phyloP scores from a whole-genome alignment of 2,329 filamentous ascomycete genomes.

The Acephala macrosclerotiorum region DNA sequence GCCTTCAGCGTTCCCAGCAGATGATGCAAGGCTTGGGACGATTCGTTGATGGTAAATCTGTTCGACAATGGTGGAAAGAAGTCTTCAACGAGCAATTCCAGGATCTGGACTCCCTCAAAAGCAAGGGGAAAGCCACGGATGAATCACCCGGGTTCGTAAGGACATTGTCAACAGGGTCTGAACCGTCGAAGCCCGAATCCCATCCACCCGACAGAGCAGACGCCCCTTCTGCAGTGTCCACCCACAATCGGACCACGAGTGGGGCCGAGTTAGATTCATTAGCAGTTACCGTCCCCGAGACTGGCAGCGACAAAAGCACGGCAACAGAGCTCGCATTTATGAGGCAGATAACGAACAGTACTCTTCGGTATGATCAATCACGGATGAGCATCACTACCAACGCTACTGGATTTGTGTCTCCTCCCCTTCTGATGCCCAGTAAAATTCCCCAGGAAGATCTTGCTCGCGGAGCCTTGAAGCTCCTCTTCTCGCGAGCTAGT shows the following conservation, averaged over 20 bases:
- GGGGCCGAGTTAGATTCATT: neutral
- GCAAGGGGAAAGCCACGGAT: neutral
- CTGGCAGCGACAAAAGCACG: neutral
- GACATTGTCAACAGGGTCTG: neutral
- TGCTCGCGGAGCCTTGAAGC: constrained; percentile 18
- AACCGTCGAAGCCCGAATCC: neutral
- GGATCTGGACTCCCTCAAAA: neutral
- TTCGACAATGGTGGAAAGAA: constrained; percentile 27
- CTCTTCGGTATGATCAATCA: neutral
- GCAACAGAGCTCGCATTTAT: neutral
- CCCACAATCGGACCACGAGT: neutral
- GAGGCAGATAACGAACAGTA: neutral
- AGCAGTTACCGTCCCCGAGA: neutral
- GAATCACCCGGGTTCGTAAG: neutral
- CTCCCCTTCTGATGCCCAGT: neutral
- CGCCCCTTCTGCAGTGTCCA: neutral
- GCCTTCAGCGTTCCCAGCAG: constrained; percentile 56
- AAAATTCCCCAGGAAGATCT: constrained; percentile 4
- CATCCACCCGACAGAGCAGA: neutral
- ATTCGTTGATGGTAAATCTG: constrained; percentile 58
- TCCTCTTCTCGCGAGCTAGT: constrained; percentile 31
- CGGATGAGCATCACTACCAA: neutral
- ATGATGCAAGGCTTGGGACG: constrained; percentile 60
- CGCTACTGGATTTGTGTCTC: neutral
- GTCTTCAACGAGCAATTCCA: constrained; percentile 4